phyloP scores from a whole-genome alignment of 2,329 filamentous ascomycete genomes.

The Rhynchosporium agropyri region DNA sequence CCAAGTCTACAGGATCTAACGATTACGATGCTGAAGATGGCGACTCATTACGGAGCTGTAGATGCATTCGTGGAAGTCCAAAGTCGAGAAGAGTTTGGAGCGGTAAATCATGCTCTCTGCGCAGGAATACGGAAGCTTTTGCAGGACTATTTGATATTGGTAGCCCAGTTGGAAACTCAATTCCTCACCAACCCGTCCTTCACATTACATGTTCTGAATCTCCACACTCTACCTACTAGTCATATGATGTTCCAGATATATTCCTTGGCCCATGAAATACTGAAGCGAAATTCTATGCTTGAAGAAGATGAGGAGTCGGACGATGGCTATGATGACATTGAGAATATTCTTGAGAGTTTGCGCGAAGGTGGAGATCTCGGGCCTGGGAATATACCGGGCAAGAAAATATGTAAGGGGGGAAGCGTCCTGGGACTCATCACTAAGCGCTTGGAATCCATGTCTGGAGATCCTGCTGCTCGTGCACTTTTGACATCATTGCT shows the following conservation, averaged over 20 bases:
- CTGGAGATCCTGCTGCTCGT: slow-evolving; percentile 87
- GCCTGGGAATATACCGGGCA: slow-evolving; percentile 76
- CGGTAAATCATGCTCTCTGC: slow-evolving; percentile 93
- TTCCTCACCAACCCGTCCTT: slow-evolving; percentile 86
- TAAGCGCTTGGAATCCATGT: slow-evolving; percentile 82
- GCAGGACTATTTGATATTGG: slow-evolving; percentile 90
- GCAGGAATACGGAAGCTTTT: slow-evolving; percentile 90
- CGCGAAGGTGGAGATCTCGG: slow-evolving; percentile 83
- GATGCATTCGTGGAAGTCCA: slow-evolving; percentile 94
- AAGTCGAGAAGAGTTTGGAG: slow-evolving; percentile 88
- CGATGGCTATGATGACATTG: slow-evolving; percentile 75
- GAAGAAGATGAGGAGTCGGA: slow-evolving; percentile 74
- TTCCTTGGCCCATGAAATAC: slow-evolving; percentile 80
- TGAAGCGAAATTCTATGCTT: slow-evolving; percentile 84
- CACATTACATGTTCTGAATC: slow-evolving; percentile 88
- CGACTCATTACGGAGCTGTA: slow-evolving; percentile 87
- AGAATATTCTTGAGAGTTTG: slow-evolving; percentile 89
- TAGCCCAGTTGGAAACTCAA: slow-evolving; percentile 92
- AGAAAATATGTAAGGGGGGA: slow-evolving; percentile 96
- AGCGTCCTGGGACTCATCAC: slow-evolving; percentile 89
- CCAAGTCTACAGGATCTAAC: slow-evolving; percentile 89
- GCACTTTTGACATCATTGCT: slow-evolving; percentile 79
- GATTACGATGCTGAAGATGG: slow-evolving; percentile 87
- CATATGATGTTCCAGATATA: slow-evolving; percentile 93
- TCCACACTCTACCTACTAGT: slow-evolving; percentile 86